Percentiles rank a stretch among this genome's conserved stretches.
These are phyloP conservation scores for Camillea tinctor DNA, from an alignment of 2,329 filamentous ascomycete species.

Conservation along the genomic window DNA sequence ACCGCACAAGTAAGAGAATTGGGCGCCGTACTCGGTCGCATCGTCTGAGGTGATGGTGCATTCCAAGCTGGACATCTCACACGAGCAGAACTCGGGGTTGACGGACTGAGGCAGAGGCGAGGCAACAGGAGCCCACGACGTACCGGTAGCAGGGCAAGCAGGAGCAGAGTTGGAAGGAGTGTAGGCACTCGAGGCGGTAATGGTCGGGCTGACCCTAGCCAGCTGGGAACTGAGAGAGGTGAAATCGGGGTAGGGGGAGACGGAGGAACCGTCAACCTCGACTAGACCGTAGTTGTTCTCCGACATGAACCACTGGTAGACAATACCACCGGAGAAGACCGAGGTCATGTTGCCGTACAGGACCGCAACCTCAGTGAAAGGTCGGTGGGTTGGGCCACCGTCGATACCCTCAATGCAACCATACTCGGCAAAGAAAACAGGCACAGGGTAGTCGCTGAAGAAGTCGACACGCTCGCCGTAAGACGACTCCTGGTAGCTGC, in stretches of 20 bases:
- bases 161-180: slow-evolving; percentile 68
- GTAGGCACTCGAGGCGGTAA: slow-evolving; percentile 67
- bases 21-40: slow-evolving; percentile 57
- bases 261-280: slow-evolving; percentile 54
- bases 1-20: slow-evolving; percentile 77
- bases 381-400: slow-evolving; percentile 61
- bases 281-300: slow-evolving; percentile 85
- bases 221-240: slow-evolving; percentile 69
- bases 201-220: slow-evolving; percentile 63
- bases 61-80: slow-evolving; percentile 73
- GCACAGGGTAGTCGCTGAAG: slow-evolving; percentile 86
- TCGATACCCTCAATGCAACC: slow-evolving; percentile 73
- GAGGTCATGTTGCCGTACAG: slow-evolving; percentile 81
- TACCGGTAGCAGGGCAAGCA: slow-evolving; percentile 66
- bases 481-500: slow-evolving; percentile 71
- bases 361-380: slow-evolving; percentile 80
- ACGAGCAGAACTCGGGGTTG: slow-evolving; percentile 75
- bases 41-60: slow-evolving; percentile 64
- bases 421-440: slow-evolving; percentile 98
- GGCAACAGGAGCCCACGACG: slow-evolving; percentile 66
- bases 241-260: slow-evolving; percentile 73
- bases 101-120: slow-evolving; percentile 76
- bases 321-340: slow-evolving; percentile 93
- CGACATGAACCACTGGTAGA: slow-evolving; percentile 98
- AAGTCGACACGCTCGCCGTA: slow-evolving; percentile 82